Evolutionary conservation across 2,329 filamentous ascomycete species (phyloP).

Genomic region (Hypoxylon rubiginosum): DNA sequence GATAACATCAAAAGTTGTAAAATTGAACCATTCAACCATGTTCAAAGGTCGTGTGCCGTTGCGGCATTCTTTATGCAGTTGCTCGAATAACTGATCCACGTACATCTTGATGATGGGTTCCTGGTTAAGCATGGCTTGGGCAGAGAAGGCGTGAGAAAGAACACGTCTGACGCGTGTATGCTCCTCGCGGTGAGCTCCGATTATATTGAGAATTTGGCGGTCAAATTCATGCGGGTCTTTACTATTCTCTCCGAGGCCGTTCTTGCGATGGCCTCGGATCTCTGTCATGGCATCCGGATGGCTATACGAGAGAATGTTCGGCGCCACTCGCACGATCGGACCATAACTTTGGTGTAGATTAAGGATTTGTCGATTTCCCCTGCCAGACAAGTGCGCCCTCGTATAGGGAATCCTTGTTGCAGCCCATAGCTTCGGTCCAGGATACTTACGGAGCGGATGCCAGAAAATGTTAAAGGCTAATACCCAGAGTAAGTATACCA

Average conservation of each 20-base stretch:
- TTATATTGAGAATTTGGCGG: no score
- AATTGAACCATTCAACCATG: neutral
- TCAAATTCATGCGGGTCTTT: no score
- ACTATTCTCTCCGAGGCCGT: no score
- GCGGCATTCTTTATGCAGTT: neutral
- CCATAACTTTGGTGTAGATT: neutral
- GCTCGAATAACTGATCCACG: neutral
- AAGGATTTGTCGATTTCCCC: no score
- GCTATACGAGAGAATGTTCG: neutral
- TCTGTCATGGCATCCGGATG: neutral
- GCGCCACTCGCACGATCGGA: neutral
- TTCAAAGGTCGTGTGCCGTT: neutral
- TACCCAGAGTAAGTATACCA: no score
- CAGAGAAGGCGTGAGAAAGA: neutral
- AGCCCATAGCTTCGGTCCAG: neutral
- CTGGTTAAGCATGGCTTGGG: neutral
- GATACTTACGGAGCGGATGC: neutral
- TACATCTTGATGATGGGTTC: neutral
- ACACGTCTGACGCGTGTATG: neutral
- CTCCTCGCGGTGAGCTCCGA: no score
- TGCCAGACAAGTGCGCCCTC: neutral
- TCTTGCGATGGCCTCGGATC: neutral
- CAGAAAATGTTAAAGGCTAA: neutral
- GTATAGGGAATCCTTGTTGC: neutral
- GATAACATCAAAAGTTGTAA: constrained; percentile 2